Evolutionary conservation across 2,329 filamentous ascomycete species (phyloP).

Genomic region (Aspergillus eucalypticola): DNA sequence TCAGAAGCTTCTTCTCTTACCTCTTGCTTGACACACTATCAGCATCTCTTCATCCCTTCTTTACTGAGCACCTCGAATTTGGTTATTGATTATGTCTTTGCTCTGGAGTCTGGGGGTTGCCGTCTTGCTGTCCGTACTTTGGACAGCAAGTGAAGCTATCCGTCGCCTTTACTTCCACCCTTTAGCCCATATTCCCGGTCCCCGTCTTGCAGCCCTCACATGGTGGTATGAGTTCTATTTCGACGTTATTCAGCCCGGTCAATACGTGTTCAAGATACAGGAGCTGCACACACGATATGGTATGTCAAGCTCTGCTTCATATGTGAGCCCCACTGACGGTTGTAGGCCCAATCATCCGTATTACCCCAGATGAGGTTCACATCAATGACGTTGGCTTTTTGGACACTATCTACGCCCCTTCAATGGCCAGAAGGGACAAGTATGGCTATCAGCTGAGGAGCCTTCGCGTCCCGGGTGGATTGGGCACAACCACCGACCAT

Average conservation of each 20-base stretch:
- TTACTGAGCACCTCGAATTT: too few species aligned
- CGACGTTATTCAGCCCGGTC: constrained; percentile 24
- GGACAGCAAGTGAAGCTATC: not conserved
- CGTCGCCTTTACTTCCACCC: constrained; percentile 10
- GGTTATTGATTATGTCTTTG: not conserved
- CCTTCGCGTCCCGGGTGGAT: constrained; percentile 27
- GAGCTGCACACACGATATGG: constrained; percentile 40
- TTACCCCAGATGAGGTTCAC: constrained; percentile 41
- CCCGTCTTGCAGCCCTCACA: constrained; percentile 12
- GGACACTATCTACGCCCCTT: constrained; percentile 30
- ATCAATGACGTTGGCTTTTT: constrained; percentile 36
- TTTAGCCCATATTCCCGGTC: constrained; percentile 13
- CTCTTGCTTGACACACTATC: too few species aligned
- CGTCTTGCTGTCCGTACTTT: not conserved
- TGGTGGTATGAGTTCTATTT: constrained; percentile 16
- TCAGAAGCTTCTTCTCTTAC: too few species aligned
- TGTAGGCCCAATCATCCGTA: constrained; percentile 40
- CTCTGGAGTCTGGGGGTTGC: not conserved
- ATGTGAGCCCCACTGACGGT: constrained; percentile 14
- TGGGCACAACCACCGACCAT: constrained; percentile 30
- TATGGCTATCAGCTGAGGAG: constrained; percentile 26
- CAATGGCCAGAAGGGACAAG: constrained; percentile 27
- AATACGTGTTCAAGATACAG: constrained; percentile 36
- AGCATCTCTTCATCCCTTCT: too few species aligned
- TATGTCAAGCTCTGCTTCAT: constrained; percentile 14